These are phyloP conservation scores for Helotiales sp. DNA, from an alignment of 2,329 filamentous ascomycete genomes.

Conservation along the genomic window DNA sequence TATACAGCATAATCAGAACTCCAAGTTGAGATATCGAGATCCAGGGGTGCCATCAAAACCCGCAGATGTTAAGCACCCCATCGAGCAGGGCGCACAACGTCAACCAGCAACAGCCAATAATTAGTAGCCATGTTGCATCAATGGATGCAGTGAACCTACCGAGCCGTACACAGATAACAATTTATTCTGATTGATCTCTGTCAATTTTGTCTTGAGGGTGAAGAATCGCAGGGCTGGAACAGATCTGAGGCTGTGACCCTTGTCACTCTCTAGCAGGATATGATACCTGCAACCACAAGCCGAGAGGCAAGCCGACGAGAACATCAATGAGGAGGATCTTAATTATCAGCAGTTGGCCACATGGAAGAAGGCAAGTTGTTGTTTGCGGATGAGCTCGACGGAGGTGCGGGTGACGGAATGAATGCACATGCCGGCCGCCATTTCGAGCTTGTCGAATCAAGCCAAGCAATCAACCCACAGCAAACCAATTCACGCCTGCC, in stretches of 20 bases:
- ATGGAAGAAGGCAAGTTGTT: not conserved
- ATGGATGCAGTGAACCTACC: not conserved
- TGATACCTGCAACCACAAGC: not conserved
- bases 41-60: no score
- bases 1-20: no score
- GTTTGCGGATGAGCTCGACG: not conserved
- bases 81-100: not conserved
- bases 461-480: not conserved
- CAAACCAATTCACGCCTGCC: not conserved
- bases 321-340: not conserved
- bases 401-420: not conserved
- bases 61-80: no score
- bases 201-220: not conserved
- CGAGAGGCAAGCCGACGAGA: not conserved
- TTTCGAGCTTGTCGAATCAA: not conserved
- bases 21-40: no score
- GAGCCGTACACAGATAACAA: not conserved
- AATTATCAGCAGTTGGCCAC: not conserved
- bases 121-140: slow-evolving; percentile 2
- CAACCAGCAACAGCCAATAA: slow-evolving; percentile 1
- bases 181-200: not conserved
- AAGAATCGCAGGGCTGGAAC: not conserved
- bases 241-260: not conserved
- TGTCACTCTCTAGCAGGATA: not conserved
- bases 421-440: not conserved